These are phyloP conservation scores for Detonula confervacea DNA, from an alignment of 352 stramenopile species.

Conservation along the genomic window DNA sequence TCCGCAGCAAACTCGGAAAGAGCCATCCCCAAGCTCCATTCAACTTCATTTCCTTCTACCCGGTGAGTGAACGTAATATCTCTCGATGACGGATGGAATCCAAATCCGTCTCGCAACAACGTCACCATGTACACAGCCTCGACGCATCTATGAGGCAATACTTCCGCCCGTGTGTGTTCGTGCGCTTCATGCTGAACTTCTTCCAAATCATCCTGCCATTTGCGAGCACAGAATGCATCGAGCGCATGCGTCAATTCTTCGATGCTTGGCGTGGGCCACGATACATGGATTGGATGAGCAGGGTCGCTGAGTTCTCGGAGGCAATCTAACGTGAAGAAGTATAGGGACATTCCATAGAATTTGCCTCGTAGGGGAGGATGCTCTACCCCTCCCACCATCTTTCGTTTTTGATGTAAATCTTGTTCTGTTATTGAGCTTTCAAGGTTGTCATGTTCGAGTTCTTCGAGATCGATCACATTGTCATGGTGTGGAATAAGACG, in stretches of 20 bases:
- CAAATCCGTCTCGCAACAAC: conserved; percentile 83
- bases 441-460: conserved; percentile 60
- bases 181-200: conserved; percentile 71
- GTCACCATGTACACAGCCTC: conserved; percentile 86
- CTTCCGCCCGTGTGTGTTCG: conserved; percentile 71
- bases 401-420: conserved; percentile 40
- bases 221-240: conserved; percentile 76
- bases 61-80: conserved; percentile 86
- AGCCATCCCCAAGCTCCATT: conserved; percentile 84
- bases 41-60: conserved; percentile 83
- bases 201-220: conserved; percentile 81
- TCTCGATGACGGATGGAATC: conserved; percentile 74
- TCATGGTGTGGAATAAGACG: conserved; percentile 78
- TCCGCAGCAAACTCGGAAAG: conserved; percentile 57
- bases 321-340: conserved; percentile 85
- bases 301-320: conserved; percentile 75
- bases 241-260: conserved; percentile 79
- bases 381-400: conserved; percentile 74
- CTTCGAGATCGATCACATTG: conserved; percentile 56
- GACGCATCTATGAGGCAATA: conserved; percentile 82
- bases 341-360: conserved; percentile 85
- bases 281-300: conserved; percentile 65
- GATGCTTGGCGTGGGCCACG: conserved; percentile 82
- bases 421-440: conserved; percentile 18
- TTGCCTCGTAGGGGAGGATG: conserved; percentile 81